phyloP scores from a whole-genome alignment of 306 rosid genomes.

The Fragaria ananassa region DNA sequence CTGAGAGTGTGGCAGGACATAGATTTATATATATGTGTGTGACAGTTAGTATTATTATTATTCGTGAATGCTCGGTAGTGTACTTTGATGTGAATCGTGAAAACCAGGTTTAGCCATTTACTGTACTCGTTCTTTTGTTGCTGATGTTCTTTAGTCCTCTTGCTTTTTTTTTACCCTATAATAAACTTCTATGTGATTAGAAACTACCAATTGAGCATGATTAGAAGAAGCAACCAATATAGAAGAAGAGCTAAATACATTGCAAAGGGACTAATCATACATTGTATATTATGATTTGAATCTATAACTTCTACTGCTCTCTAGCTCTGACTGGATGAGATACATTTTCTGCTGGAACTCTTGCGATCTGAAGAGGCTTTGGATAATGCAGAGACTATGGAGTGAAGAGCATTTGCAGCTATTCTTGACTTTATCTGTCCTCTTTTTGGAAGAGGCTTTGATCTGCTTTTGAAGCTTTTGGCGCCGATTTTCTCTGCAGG shows the following conservation, averaged over 20 bases:
- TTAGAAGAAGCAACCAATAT: background rate
- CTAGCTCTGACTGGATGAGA: background rate
- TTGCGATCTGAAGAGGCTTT: slow-evolving; percentile 24
- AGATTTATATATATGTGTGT: no score
- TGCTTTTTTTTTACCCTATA: no score
- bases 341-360: slow-evolving; percentile 5
- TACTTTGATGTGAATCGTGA: no score
- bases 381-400: slow-evolving; percentile 30
- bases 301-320: background rate
- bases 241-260: slow-evolving; percentile 1
- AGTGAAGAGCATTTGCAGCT: slow-evolving; percentile 33
- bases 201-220: background rate
- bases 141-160: no score
- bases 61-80: no score
- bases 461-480: slow-evolving; percentile 3
- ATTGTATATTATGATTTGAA: background rate
- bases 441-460: slow-evolving; percentile 33
- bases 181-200: background rate
- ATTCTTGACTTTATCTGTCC: slow-evolving; percentile 35
- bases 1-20: no score
- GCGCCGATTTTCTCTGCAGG: slow-evolving; percentile 7
- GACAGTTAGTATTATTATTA: no score
- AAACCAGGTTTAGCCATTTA: no score
- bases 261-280: background rate
- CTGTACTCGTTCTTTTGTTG: no score